Evolutionary conservation across 495 filamentous ascomycete species (phyloP).

Genomic region (Podospora bellae-mahoneyi): DNA sequence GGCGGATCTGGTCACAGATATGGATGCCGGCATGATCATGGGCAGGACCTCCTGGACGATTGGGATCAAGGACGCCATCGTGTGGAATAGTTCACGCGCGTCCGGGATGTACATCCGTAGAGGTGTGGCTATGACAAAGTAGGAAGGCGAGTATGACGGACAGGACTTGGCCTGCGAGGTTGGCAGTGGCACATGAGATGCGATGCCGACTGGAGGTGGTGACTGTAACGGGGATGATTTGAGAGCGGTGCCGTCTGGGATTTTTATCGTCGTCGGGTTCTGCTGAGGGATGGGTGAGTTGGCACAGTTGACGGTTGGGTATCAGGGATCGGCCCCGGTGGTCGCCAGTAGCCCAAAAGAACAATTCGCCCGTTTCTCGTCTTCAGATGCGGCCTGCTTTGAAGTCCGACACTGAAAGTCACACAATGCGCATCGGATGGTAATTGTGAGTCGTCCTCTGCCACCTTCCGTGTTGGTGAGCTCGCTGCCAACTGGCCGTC

Average conservation of each 20-base stretch:
- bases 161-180: not conserved
- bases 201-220: too few relatives aligned
- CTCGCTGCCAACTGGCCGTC: not conserved
- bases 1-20: slow-evolving; percentile 43
- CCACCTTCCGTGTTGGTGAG: not conserved
- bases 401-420: too few relatives aligned
- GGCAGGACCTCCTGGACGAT: slow-evolving; percentile 49
- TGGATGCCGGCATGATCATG: slow-evolving; percentile 46
- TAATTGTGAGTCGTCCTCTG: not conserved
- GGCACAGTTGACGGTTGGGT: not conserved
- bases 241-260: not conserved
- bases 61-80: slow-evolving; percentile 48
- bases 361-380: not conserved
- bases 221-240: too few relatives aligned
- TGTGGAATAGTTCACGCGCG: slow-evolving; percentile 8
- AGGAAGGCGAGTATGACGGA: slow-evolving; percentile 11
- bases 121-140: slow-evolving; percentile 12
- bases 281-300: not conserved
- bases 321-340: not conserved
- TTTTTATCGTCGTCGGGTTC: not conserved
- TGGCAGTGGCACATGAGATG: too few relatives aligned
- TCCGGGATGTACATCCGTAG: slow-evolving; percentile 1
- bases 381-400: not conserved
- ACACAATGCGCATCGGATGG: too few relatives aligned
- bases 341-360: not conserved